Evolutionary conservation across 345 rosid species (phyloP).

Genomic region (Angophora floribunda): DNA sequence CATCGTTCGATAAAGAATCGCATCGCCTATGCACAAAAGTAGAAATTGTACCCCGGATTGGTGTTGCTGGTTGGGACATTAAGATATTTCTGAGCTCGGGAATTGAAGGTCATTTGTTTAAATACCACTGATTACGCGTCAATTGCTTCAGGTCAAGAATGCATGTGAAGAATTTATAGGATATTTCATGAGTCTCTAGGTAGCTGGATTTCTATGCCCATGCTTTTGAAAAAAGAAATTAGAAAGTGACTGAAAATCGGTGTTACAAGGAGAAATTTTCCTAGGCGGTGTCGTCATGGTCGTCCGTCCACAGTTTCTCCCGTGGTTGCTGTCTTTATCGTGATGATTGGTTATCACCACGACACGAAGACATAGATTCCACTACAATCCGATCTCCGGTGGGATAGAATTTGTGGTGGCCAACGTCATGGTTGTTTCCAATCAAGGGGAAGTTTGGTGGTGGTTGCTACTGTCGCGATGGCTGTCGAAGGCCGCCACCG

Average conservation of each 20-base stretch:
- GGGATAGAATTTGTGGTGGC: not conserved
- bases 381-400: not conserved
- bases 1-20: not conserved
- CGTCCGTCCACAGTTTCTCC: not conserved
- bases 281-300: not conserved
- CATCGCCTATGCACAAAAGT: not conserved
- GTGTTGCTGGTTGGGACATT: not conserved
- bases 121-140: accelerated
- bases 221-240: not conserved
- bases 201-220: not conserved
- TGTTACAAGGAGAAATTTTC: not conserved
- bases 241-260: not conserved
- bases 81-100: not conserved
- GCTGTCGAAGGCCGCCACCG: not conserved
- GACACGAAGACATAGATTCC: not conserved
- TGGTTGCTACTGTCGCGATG: not conserved
- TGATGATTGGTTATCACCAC: not conserved
- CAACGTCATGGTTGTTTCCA: not conserved
- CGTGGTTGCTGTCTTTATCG: not conserved
- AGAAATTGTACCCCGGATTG: not conserved
- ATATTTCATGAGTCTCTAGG: not conserved
- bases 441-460: not conserved
- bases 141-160: accelerated
- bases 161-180: accelerated
- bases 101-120: not conserved